Evolutionary conservation across 225 moss, liverwort and hornwort genomes (phyloP).

Genomic region (Lunularia cruciata): DNA sequence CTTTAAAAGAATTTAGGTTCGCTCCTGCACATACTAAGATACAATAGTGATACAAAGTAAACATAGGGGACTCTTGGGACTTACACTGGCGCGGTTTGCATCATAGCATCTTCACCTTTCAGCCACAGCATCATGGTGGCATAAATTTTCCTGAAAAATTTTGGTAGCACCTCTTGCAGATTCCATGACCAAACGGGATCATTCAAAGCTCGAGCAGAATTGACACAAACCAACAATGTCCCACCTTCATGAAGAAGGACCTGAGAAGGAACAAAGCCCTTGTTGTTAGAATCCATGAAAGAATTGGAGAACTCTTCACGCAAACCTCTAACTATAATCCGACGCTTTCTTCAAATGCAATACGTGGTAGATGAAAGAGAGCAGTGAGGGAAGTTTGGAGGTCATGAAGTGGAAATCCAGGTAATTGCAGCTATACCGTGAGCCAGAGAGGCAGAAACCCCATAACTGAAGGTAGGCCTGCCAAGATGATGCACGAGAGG

Average conservation of each 20-base stretch:
- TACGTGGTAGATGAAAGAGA: background rate
- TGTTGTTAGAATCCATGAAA: constrained; percentile 2
- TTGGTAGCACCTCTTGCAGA: constrained; percentile 31
- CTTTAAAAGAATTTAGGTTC: constrained; percentile 19
- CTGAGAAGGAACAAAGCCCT: constrained; percentile 30
- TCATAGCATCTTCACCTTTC: constrained; percentile 22
- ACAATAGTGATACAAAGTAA: constrained; percentile 31
- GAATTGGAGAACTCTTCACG: too few relatives aligned
- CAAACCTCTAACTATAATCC: too few relatives aligned
- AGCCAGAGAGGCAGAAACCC: constrained; percentile 97
- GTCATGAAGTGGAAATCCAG: too few relatives aligned
- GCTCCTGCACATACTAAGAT: constrained; percentile 18
- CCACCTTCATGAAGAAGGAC: constrained; percentile 98
- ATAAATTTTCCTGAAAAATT: constrained; percentile 17
- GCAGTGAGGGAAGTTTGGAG: too few relatives aligned
- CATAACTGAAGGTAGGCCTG: constrained; percentile 83
- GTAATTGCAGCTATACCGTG: too few relatives aligned
- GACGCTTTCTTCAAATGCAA: background rate
- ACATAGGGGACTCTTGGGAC: background rate
- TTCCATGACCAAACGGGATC: constrained; percentile 61
- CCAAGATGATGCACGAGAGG: constrained; percentile 75
- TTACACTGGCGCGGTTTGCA: constrained; percentile 25
- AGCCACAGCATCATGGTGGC: constrained; percentile 16
- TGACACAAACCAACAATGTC: constrained; percentile 87
- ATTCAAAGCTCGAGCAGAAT: constrained; percentile 84